These are phyloP conservation scores for Sporothrix globosa DNA, from an alignment of 2,329 filamentous ascomycete genomes.

Conservation along the genomic window DNA sequence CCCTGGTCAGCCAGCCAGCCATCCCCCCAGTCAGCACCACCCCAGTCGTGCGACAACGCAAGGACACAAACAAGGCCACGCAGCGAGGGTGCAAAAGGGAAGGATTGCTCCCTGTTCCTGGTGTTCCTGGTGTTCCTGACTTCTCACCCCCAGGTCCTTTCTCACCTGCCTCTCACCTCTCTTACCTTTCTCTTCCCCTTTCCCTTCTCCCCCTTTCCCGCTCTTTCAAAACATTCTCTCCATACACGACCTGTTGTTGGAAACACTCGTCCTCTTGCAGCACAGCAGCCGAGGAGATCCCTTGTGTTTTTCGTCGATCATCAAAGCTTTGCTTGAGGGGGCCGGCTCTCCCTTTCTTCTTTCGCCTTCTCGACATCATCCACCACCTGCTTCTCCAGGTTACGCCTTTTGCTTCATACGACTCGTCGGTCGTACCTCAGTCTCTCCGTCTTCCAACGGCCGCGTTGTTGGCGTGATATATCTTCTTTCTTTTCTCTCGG, in stretches of 20 bases:
- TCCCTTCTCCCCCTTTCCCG: conserved; percentile 38
- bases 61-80: conserved; percentile 36
- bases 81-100: conserved; percentile 15
- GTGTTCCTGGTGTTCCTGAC: conserved; percentile 6
- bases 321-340: conserved; percentile 40
- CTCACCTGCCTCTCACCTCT: conserved; percentile 14
- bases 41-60: conserved; percentile 48
- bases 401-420: neutral
- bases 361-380: conserved; percentile 22
- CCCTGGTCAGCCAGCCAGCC: conserved; percentile 2
- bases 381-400: neutral
- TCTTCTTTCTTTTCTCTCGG: neutral
- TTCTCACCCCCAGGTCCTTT: neutral
- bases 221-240: conserved; percentile 30
- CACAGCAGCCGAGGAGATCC: conserved; percentile 36
- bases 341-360: conserved; percentile 43
- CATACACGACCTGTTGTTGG: conserved; percentile 34
- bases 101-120: conserved; percentile 29
- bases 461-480: neutral
- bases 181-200: conserved; percentile 32
- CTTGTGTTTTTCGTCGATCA: conserved; percentile 46
- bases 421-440: neutral
- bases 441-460: conserved; percentile 10
- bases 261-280: conserved; percentile 40
- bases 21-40: conserved; percentile 22